phyloP scores from a whole-genome alignment of 139 green algal species.

The Closterium sp. region DNA sequence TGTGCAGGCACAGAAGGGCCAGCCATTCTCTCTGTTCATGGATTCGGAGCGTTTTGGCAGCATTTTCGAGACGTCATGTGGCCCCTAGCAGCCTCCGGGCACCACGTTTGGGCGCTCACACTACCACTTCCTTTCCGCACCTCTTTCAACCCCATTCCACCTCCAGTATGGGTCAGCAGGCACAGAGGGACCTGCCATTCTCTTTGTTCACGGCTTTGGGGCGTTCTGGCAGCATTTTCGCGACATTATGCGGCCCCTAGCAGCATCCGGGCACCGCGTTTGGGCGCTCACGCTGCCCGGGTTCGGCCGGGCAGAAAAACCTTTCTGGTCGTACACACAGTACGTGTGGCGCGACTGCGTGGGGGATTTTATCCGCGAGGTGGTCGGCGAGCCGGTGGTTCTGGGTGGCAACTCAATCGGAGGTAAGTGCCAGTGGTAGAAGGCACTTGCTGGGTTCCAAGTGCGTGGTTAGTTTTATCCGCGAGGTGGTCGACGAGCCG shows the following conservation, averaged over 20 bases:
- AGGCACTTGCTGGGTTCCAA: too few relatives aligned
- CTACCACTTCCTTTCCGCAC: too few relatives aligned
- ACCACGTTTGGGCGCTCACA: too few relatives aligned
- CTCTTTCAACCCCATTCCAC: too few relatives aligned
- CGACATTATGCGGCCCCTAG: conserved; percentile 25
- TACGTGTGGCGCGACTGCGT: conserved; percentile 50
- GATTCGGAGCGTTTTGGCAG: too few relatives aligned
- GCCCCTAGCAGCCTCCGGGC: not conserved
- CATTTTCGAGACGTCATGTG: too few relatives aligned
- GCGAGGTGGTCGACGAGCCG: conserved; percentile 25
- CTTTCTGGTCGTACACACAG: conserved; percentile 36
- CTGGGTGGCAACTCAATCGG: conserved; percentile 55
- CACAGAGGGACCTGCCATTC: conserved; percentile 14
- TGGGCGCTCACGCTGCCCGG: conserved; percentile 49
- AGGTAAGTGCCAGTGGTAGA: conserved; percentile 9
- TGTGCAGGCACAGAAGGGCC: too few relatives aligned
- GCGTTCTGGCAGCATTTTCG: conserved; percentile 48
- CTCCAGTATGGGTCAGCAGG: conserved; percentile 28
- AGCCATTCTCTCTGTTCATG: too few relatives aligned
- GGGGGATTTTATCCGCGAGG: conserved; percentile 43
- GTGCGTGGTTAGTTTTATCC: conserved; percentile 50
- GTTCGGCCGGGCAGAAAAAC: conserved; percentile 53
- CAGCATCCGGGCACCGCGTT: conserved; percentile 6
- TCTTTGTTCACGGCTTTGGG: conserved; percentile 53
- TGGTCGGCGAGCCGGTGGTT: conserved; percentile 38